A percentile compares a stretch with the other conserved stretches of the same genome.
Evolutionary conservation across 371 early-diverging fungal genomes (phyloP).

Genomic region (Chytridiales sp.): DNA sequence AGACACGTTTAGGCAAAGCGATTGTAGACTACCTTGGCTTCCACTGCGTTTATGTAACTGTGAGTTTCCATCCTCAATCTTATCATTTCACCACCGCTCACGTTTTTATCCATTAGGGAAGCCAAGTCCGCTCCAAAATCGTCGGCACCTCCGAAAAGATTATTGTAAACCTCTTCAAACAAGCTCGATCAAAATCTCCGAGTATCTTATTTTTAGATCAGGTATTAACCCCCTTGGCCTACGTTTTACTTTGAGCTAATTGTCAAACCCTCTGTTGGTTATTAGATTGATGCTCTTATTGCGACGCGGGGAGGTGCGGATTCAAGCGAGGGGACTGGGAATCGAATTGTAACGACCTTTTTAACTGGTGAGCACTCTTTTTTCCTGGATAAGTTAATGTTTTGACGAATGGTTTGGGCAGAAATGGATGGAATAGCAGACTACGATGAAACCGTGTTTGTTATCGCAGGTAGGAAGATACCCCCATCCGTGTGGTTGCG

Average conservation of each 20-base stretch:
- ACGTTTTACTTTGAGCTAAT: no score
- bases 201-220: conserved; percentile 86
- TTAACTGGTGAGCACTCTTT: conserved; percentile 5
- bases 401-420: no score
- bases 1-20: conserved; percentile 56
- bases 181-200: conserved; percentile 75
- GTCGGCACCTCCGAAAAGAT: conserved; percentile 86
- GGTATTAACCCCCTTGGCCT: no score
- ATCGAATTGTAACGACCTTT: conserved; percentile 28
- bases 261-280: no score
- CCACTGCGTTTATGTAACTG: conserved; percentile 34
- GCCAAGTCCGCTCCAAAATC: conserved; percentile 70
- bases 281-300: conserved; percentile 28
- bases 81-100: neutral
- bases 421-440: no score
- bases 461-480: conserved; percentile 86
- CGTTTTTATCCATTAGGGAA: conserved; percentile 10
- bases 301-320: conserved; percentile 13
- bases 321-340: conserved; percentile 25
- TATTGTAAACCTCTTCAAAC: conserved; percentile 77
- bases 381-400: no score
- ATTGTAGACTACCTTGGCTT: conserved; percentile 53
- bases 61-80: neutral
- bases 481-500: neutral
- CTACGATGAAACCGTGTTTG: conserved; percentile 35